Conservation (phyloP, 2,329 filamentous ascomycete species). For the Pestalotiopsis sp. region DNA sequence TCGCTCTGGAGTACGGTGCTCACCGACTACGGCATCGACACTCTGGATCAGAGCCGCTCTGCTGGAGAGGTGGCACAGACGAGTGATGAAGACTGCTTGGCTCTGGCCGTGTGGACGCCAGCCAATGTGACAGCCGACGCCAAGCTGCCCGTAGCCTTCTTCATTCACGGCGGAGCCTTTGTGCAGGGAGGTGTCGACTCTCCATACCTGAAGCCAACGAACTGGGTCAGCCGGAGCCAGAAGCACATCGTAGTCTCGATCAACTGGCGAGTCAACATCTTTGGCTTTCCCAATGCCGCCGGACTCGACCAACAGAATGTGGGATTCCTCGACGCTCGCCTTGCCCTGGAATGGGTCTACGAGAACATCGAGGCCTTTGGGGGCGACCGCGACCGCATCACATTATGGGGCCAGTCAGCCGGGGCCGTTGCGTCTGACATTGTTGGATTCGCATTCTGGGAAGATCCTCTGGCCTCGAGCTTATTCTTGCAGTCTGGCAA, state of each 20-base stretch:
- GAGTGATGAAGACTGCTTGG: constrained; percentile 17
- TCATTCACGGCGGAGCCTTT: constrained; percentile 18
- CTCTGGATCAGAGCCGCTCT: not conserved
- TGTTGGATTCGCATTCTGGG: constrained; percentile 14
- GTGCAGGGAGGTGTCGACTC: constrained; percentile 15
- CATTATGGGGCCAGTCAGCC: constrained; percentile 19
- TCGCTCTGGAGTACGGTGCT: constrained; percentile 10
- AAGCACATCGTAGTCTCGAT: constrained; percentile 34
- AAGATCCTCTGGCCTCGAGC: constrained; percentile 13
- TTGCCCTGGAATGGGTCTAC: constrained; percentile 39
- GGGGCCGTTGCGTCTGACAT: constrained; percentile 14
- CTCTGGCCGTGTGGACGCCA: constrained; percentile 18
- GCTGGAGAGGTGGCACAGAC: constrained; percentile 8
- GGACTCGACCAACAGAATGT: constrained; percentile 32
- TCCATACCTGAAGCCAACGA: constrained; percentile 27
- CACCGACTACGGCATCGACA: constrained; percentile 12
- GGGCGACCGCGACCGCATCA: constrained; percentile 25
- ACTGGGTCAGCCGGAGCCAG: constrained; percentile 29
- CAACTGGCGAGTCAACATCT: constrained; percentile 40
- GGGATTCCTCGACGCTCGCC: constrained; percentile 34
- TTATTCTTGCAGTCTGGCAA: constrained; percentile 16
- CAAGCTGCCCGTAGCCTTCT: constrained; percentile 18
- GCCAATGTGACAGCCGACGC: not conserved
- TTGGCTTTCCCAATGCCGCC: constrained; percentile 39
- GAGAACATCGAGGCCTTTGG: constrained; percentile 39